Base-by-base conservation (phyloP, 129 eudicot species). In the Solidago caesia region DNA sequence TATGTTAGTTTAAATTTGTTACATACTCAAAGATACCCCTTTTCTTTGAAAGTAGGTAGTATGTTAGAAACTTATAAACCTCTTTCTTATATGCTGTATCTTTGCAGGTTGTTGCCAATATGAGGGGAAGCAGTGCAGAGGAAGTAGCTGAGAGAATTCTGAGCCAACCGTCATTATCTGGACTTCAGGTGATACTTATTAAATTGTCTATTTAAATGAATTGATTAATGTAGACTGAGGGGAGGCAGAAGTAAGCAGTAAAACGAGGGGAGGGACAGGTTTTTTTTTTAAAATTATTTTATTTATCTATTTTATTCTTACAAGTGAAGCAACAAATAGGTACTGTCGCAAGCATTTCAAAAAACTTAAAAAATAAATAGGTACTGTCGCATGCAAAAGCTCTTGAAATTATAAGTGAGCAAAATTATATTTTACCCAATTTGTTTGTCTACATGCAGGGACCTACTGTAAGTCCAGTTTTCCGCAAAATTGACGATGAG, bases 61-160 rank as follows among this genome's bases (percentile, higher is more conserved):
- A 4, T 8, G 26, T 63, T 4, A 8, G 45, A 56, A 61, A 44
- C 42, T 62, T 60, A 52, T 42, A 12, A 33, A 33, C 47, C 26
- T 16, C 84, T 39, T 41, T 62, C 68, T 13, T 60, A 81, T 70
- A 55, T 25, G 21, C 53, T 13, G 64, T 60, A 26, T 81, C 16
- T 49, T 42, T 29, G 39, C 84, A 92, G 98, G 92, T 93, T 71
- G 86, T 87, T 76, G 96, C 98, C 59, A 93, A 90, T 84, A 90
- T 93, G 98, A 88, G 98, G 77, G 98, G 96, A 53, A 88, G 82
- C 82, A 88, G 91, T 74, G 91, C 96, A 46, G 98, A 90, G 84
- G 98, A 93, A 84, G 96, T 92, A 57, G 92, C 98, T 45, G 87
- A 88, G 82, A 74, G 96, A 80, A 79, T 93, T 49, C 84, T 93